Evolutionary conservation across 1,139 yeast species (phyloP).

Genomic region (Debaryomyces subglobosus): DNA sequence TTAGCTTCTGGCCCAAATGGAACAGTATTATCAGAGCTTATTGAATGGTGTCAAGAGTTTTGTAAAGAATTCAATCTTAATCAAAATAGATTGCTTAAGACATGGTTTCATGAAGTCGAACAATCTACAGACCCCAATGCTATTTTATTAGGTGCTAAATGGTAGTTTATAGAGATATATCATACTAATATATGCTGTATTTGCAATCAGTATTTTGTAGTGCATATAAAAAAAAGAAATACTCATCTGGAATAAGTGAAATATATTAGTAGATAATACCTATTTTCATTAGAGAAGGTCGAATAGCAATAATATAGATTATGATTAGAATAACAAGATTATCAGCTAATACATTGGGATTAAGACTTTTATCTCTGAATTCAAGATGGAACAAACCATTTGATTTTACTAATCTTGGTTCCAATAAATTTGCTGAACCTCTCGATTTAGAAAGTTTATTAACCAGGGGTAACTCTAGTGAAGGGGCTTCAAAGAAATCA

Average conservation of each 20-base stretch:
- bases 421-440: conserved; percentile 4
- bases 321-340: conserved; percentile 8
- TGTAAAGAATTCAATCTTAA: conserved; percentile 30
- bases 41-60: conserved; percentile 39
- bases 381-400: conserved; percentile 9
- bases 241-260: conserved; percentile 5
- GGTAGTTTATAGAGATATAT: conserved; percentile 27
- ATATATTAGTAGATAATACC: neutral
- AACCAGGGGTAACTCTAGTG: conserved; percentile 1
- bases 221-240: conserved; percentile 5
- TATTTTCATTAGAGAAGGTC: neutral
- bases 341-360: neutral
- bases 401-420: conserved; percentile 7
- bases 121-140: conserved; percentile 53
- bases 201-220: neutral
- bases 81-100: conserved; percentile 43
- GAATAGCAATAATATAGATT: neutral
- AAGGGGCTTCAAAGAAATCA: neutral
- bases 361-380: conserved; percentile 2
- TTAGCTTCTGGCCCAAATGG: conserved; percentile 17
- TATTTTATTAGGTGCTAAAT: conserved; percentile 46
- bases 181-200: neutral
- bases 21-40: conserved; percentile 16
- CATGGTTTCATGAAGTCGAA: conserved; percentile 55
- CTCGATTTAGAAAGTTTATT: conserved; percentile 11